These are phyloP conservation scores for Penicillium coprophilum DNA, from an alignment of 495 filamentous ascomycete species.

Conservation along the genomic window DNA sequence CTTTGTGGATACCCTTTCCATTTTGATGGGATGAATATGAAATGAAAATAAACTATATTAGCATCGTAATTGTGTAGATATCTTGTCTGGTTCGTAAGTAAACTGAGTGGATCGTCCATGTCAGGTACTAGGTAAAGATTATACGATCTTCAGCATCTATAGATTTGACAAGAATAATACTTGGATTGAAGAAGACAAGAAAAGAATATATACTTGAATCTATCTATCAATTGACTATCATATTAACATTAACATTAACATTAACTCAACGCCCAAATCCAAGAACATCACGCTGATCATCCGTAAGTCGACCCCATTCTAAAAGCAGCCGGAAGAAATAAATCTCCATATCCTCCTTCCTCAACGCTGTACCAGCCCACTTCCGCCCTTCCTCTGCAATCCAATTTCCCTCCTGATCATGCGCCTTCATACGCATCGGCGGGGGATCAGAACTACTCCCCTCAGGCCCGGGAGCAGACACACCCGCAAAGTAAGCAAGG, in stretches of 20 bases:
- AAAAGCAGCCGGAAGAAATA: conserved; percentile 77
- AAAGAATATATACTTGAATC: neutral
- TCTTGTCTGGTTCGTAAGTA: neutral
- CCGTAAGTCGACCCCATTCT: conserved; percentile 68
- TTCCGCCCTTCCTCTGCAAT: conserved; percentile 67
- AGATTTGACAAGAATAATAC: neutral
- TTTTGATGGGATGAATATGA: neutral
- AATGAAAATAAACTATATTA: neutral
- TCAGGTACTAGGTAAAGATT: neutral
- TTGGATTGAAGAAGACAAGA: neutral
- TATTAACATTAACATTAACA: conserved; percentile 6
- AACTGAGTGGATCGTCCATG: neutral
- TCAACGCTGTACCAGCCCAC: conserved; percentile 64
- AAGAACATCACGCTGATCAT: conserved; percentile 60
- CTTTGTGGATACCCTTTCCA: conserved; percentile 5
- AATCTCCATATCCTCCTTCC: conserved; percentile 80
- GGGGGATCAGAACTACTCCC: conserved; percentile 11
- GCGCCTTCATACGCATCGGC: conserved; percentile 28
- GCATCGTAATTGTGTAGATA: neutral
- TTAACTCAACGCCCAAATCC: conserved; percentile 47
- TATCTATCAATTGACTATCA: conserved; percentile 7
- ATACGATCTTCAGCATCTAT: neutral
- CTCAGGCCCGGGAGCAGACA: conserved; percentile 12
- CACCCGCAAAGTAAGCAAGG: conserved; percentile 61
- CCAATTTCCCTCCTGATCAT: conserved; percentile 52